These are phyloP conservation scores for Trichoderma atroviride DNA, from an alignment of 2,329 filamentous ascomycete genomes.

Conservation along the genomic window DNA sequence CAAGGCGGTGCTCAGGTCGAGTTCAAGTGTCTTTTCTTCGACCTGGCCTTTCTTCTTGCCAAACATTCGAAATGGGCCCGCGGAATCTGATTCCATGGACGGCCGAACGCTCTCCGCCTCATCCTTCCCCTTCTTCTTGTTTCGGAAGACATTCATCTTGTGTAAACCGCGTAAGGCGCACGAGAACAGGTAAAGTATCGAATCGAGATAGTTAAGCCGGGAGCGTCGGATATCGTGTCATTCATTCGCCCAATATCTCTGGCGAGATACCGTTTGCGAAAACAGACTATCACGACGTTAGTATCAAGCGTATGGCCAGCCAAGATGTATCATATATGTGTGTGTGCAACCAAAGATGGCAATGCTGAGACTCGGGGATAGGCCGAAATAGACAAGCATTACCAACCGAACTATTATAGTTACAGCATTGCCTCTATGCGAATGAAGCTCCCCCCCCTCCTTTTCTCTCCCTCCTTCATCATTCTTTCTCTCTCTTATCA, in stretches of 20 bases:
- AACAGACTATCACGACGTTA: background rate
- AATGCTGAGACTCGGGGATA: background rate
- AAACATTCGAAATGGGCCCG: conserved; percentile 58
- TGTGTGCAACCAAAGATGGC: background rate
- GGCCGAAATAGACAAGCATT: background rate
- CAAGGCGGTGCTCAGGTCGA: conserved; percentile 74
- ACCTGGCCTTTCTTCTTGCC: conserved; percentile 58
- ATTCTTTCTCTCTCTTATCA: background rate
- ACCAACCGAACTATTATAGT: background rate
- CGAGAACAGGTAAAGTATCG: background rate
- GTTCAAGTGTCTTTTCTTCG: conserved; percentile 62
- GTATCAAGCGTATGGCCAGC: background rate
- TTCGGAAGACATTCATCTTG: conserved; percentile 73
- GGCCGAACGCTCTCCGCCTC: conserved; percentile 46
- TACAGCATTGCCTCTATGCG: background rate
- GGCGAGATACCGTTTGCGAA: background rate
- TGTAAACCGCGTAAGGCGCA: background rate
- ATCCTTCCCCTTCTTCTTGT: conserved; percentile 68
- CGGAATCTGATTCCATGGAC: conserved; percentile 59
- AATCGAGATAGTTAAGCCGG: background rate
- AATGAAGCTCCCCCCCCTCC: background rate
- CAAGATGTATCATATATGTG: background rate
- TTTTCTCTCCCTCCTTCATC: background rate
- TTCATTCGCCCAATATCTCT: conserved; percentile 1
- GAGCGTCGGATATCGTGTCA: background rate